phyloP scores from a whole-genome alignment of 768 basidiomycete species.

The Gloeopeniophorella convolvens region DNA sequence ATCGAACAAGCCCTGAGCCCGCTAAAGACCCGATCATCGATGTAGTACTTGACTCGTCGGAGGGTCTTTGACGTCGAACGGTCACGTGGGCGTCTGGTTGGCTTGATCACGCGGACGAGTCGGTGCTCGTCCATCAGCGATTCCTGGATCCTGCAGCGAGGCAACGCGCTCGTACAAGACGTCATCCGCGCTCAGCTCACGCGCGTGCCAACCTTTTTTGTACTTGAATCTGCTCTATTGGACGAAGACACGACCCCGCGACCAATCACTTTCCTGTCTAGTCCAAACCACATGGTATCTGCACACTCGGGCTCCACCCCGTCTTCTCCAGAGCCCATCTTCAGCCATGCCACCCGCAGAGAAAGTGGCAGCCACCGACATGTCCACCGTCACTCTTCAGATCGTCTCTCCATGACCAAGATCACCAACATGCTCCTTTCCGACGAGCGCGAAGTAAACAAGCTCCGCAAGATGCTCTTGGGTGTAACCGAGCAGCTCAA shows the following conservation, averaged over 20 bases:
- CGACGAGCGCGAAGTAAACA: constrained; percentile 37
- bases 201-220: too few relatives aligned
- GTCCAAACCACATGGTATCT: constrained; percentile 10
- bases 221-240: neutral
- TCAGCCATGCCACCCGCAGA: constrained; percentile 7
- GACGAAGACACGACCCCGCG: neutral
- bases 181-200: too few relatives aligned
- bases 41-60: too few relatives aligned
- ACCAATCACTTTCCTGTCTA: neutral
- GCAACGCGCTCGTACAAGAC: too few relatives aligned
- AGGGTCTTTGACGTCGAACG: too few relatives aligned
- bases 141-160: too few relatives aligned
- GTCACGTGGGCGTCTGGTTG: too few relatives aligned
- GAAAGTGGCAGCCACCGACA: constrained; percentile 2
- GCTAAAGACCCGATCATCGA: too few relatives aligned
- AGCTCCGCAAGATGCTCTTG: constrained; percentile 34
- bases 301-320: constrained; percentile 9
- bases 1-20: too few relatives aligned
- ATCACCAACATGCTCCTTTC: constrained; percentile 28
- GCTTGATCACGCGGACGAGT: too few relatives aligned
- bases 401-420: constrained; percentile 16
- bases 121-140: too few relatives aligned
- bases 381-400: constrained; percentile 8
- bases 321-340: constrained; percentile 10
- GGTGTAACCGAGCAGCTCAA: constrained; percentile 34